A percentile compares a stretch with the other conserved stretches of the same genome.
Evolutionary conservation across 495 filamentous ascomycete species (phyloP).

Genomic region (Articulospora tetracladia): DNA sequence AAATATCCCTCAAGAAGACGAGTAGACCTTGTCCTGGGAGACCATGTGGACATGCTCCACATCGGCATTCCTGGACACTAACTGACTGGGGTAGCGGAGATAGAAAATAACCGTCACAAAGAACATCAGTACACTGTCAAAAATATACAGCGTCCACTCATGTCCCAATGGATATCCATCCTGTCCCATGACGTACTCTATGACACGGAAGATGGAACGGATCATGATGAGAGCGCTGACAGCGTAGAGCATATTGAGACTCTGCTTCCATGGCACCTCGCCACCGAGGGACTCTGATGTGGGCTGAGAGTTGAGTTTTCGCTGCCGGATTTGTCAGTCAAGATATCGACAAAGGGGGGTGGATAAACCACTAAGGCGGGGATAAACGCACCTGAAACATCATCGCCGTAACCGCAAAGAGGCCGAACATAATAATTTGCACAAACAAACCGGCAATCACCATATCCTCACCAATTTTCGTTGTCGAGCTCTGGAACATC

Average conservation of each 20-base stretch:
- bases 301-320: conserved; percentile 9
- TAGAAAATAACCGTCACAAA: conserved; percentile 44
- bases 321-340: conserved; percentile 5
- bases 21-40: neutral
- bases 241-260: conserved; percentile 49
- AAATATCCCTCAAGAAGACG: neutral
- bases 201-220: conserved; percentile 55
- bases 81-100: neutral
- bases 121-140: conserved; percentile 59
- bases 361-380: neutral
- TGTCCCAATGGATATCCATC: conserved; percentile 45
- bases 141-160: conserved; percentile 61
- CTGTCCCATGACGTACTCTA: conserved; percentile 58
- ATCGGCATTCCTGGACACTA: neutral
- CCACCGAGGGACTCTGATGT: conserved; percentile 10
- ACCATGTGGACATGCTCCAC: neutral
- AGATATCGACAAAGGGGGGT: neutral
- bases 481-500: neutral
- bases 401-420: conserved; percentile 44
- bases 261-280: conserved; percentile 42
- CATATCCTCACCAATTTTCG: conserved; percentile 37
- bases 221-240: conserved; percentile 54
- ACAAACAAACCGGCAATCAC: conserved; percentile 43
- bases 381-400: conserved; percentile 30
- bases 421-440: conserved; percentile 49